Evolutionary conservation across 345 rosid species (phyloP), one percentile per base, ranked within the genome.

Genomic region (Boechera stricta): DNA sequence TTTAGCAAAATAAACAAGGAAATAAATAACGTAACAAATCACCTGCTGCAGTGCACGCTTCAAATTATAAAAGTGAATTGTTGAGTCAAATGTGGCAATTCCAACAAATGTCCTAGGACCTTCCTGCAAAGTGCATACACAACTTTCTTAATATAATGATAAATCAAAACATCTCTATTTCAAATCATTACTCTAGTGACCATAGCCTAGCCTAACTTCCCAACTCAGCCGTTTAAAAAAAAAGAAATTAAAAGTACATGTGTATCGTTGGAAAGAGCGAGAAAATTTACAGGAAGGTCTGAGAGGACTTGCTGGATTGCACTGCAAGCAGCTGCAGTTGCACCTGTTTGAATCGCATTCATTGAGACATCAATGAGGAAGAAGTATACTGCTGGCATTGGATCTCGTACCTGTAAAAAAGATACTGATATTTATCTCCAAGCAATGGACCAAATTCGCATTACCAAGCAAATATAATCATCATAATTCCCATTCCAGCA

Each of bases 31-130:
- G 10, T 57, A 71, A 57, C 31, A 57, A 72, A 32, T 49, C 45
- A 90, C 99, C 96, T 96, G 98, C 71, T 93, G 98, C 63, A 95
- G 72, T 56, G 98, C 96, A n/a, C 96, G 92, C 81, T 96, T 96
- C 81, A 96, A 82, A 82, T 90, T 93, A 78, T 96, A 96, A 75
- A 96, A 96, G 79, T 96, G 97, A 70, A 96, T 89, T 49, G 99
- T 86, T 15, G 94, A 89, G 84, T 96, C 99, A 84, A 90, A 93
- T 60, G 99, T 96, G 53, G 98, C 99, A 78, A 96, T 84, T 80
- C 99, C 99, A 44, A 93, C 98, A 88, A 90, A 85, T 54, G 99
- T 96, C 82, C 92, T 89, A 32, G 90, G 94, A 74, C 98, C 98
- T 89, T 96, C 99, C 99, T 96, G 92, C 72, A 85, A 82, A 69